phyloP scores from a whole-genome alignment of 2,329 filamentous ascomycete species.

The Sporothrix pallida region DNA sequence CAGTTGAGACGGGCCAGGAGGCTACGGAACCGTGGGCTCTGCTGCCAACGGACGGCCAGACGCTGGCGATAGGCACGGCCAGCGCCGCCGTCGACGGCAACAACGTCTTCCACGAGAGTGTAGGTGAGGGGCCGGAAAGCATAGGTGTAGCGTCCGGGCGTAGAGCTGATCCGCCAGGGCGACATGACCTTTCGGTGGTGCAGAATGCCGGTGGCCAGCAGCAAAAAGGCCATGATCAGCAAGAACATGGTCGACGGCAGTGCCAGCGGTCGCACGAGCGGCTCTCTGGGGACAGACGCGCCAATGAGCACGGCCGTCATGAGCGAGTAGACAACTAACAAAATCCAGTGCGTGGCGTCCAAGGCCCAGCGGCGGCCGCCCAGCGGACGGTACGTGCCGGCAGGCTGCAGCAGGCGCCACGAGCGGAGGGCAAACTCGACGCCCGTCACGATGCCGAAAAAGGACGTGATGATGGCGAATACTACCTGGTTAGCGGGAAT shows the following conservation, averaged over 20 bases:
- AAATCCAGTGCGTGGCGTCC: constrained; percentile 56
- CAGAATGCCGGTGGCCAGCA: background rate
- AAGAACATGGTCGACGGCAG: constrained; percentile 15
- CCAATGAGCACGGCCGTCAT: constrained; percentile 59
- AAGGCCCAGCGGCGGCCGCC: constrained; percentile 54
- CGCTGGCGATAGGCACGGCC: background rate
- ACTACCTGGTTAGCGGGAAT: constrained; percentile 44
- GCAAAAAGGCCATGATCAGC: background rate
- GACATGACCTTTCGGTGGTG: background rate
- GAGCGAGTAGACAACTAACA: constrained; percentile 54
- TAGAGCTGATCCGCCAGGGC: constrained; percentile 10
- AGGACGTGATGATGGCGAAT: constrained; percentile 60
- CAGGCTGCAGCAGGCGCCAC: constrained; percentile 55
- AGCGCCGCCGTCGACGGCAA: constrained; percentile 2
- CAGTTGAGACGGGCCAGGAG: constrained; percentile 1
- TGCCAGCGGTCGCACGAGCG: background rate
- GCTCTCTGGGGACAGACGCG: constrained; percentile 48
- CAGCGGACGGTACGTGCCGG: constrained; percentile 58
- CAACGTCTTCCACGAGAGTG: background rate
- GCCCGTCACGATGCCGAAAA: constrained; percentile 62
- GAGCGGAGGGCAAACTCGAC: constrained; percentile 58
- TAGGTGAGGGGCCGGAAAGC: constrained; percentile 3
- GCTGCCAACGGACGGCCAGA: constrained; percentile 6
- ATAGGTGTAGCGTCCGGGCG: background rate
- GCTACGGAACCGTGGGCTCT: background rate